These are phyloP conservation scores for Blastocystis sp. DNA, from an alignment of 352 stramenopile species.

Conservation along the genomic window DNA sequence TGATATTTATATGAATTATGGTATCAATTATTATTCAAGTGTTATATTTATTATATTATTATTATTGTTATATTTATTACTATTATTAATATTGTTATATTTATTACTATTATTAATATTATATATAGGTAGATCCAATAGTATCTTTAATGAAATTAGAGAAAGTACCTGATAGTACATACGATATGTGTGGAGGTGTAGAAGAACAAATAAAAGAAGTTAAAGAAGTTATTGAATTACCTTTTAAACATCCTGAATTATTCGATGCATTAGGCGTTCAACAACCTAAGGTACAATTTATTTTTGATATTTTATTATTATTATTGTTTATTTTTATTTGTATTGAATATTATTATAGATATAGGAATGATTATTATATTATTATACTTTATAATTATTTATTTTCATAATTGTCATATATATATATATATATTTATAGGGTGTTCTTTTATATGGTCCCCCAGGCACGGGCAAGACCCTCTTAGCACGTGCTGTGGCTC, in stretches of 20 bases:
- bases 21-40: neutral
- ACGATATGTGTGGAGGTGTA: slow-evolving; percentile 97
- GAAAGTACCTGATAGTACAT: slow-evolving; percentile 96
- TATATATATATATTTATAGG: too few relatives aligned
- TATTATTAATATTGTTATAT: too few relatives aligned
- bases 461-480: slow-evolving; percentile 94
- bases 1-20: slow-evolving; percentile 55
- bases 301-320: neutral
- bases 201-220: slow-evolving; percentile 99
- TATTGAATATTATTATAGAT: neutral
- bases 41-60: too few relatives aligned
- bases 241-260: slow-evolving; percentile 97
- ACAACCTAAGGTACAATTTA: slow-evolving; percentile 71
- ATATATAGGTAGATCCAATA: slow-evolving; percentile 68
- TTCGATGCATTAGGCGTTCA: slow-evolving; percentile 93
- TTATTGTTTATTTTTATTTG: neutral
- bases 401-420: too few relatives aligned
- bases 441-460: slow-evolving; percentile 73
- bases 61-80: too few relatives aligned
- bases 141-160: slow-evolving; percentile 86
- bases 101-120: too few relatives aligned
- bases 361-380: too few relatives aligned
- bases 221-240: slow-evolving; percentile 98
- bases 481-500: slow-evolving; percentile 81
- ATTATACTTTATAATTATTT: slow-evolving; percentile 47